A percentile compares a stretch with the other conserved stretches of the same genome.
Conservation (phyloP, 2,329 filamentous ascomycete species). For the Anthostomella pinea region DNA sequence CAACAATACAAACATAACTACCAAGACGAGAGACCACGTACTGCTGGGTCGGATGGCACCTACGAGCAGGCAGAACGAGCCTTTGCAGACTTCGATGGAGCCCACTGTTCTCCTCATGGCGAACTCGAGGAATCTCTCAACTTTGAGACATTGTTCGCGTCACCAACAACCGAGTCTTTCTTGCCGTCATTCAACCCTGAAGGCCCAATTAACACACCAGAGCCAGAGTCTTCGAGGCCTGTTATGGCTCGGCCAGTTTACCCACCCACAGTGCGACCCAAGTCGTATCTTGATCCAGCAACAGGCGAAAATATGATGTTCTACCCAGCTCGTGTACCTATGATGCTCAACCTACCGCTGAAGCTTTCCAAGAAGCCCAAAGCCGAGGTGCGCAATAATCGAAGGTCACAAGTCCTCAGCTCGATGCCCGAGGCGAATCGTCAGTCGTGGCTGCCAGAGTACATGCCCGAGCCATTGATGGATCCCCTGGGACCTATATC, state of each 20-base stretch:
- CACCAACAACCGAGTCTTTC: slow-evolving; percentile 19
- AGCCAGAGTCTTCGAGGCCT: slow-evolving; percentile 19
- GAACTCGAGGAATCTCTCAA: slow-evolving; percentile 29
- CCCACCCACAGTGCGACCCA: slow-evolving; percentile 37
- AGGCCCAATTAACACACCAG: slow-evolving; percentile 16
- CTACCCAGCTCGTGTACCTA: slow-evolving; percentile 91
- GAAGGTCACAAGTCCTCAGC: slow-evolving; percentile 70
- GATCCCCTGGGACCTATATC: slow-evolving; percentile 32
- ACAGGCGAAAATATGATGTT: slow-evolving; percentile 83
- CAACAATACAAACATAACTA: slow-evolving; percentile 18
- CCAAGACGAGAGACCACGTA: slow-evolving; percentile 38
- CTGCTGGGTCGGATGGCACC: slow-evolving; percentile 57
- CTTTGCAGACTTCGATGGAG: slow-evolving; percentile 80
- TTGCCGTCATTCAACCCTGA: slow-evolving; percentile 20
- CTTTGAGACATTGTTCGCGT: slow-evolving; percentile 24
- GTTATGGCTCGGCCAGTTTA: slow-evolving; percentile 33
- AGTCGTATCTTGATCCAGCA: slow-evolving; percentile 60
- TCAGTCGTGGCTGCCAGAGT: slow-evolving; percentile 34
- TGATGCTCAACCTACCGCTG: slow-evolving; percentile 88
- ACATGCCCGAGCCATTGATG: slow-evolving; percentile 24
- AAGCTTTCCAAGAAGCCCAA: slow-evolving; percentile 75
- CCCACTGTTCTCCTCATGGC: slow-evolving; percentile 63
- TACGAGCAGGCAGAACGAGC: slow-evolving; percentile 63
- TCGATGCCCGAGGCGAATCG: slow-evolving; percentile 50
- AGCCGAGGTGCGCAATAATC: slow-evolving; percentile 60